A percentile compares a stretch with the other conserved stretches of the same genome.
Evolutionary conservation across 1,139 yeast genomes (phyloP).

Genomic region (Protomyces inundatus): DNA sequence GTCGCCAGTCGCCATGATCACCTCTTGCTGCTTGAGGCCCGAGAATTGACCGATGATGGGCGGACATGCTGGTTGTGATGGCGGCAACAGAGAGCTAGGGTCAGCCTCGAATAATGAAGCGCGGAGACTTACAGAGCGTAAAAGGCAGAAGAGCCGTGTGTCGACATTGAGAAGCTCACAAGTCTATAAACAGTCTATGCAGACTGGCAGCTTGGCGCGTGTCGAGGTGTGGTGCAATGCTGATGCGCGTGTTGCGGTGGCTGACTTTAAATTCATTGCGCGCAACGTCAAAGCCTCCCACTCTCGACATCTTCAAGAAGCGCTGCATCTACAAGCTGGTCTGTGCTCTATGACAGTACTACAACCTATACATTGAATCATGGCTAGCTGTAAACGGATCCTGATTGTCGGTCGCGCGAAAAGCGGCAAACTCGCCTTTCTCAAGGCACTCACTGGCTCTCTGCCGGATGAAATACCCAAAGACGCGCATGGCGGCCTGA

Average conservation of each 20-base stretch:
- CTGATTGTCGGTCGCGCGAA: slow-evolving; percentile 11
- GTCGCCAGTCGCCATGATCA: slow-evolving; percentile 57
- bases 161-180: not conserved
- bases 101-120: not conserved
- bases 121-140: not conserved
- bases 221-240: too few relatives aligned
- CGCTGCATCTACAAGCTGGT: too few relatives aligned
- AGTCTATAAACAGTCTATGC: too few relatives aligned
- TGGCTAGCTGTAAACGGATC: slow-evolving; percentile 12
- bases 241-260: too few relatives aligned
- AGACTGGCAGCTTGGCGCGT: too few relatives aligned
- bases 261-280: too few relatives aligned
- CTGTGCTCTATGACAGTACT: too few relatives aligned
- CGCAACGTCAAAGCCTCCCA: too few relatives aligned
- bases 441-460: slow-evolving; percentile 24
- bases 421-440: slow-evolving; percentile 24
- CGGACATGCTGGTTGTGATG: slow-evolving; percentile 31
- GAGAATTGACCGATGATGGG: slow-evolving; percentile 66
- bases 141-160: slow-evolving; percentile 23
- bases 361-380: not conserved
- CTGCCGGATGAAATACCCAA: slow-evolving; percentile 6
- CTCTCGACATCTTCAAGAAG: too few relatives aligned
- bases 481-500: slow-evolving; percentile 27
- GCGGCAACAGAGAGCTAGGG: slow-evolving; percentile 1
- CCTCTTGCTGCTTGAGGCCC: slow-evolving; percentile 54